Conservation (phyloP, 2,329 filamentous ascomycete genomes). For the Neonectria punicea region DNA sequence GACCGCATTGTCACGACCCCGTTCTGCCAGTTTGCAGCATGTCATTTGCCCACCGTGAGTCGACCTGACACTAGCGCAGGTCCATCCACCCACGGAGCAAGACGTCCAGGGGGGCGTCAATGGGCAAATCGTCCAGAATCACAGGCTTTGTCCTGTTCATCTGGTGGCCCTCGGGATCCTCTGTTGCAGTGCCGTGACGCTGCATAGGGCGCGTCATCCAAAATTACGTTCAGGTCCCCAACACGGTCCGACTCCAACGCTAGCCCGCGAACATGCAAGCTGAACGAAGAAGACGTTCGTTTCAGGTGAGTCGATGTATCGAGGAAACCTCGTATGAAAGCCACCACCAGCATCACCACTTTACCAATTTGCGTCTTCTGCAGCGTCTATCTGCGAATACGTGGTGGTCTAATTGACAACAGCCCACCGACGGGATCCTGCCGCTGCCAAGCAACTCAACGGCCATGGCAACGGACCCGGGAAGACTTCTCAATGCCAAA, state of each 20-base stretch:
- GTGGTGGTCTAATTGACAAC: not conserved
- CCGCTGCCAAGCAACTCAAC: constrained; percentile 3
- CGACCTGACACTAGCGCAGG: constrained; percentile 42
- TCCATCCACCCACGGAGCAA: constrained; percentile 33
- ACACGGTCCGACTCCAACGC: constrained; percentile 28
- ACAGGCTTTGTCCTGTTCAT: not conserved
- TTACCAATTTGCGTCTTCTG: not conserved
- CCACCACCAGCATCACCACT: not conserved
- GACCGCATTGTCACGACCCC: constrained; percentile 24
- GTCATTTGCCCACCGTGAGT: constrained; percentile 33
- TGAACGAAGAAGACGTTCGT: constrained; percentile 34
- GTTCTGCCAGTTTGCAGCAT: constrained; percentile 30
- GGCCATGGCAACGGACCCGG: not conserved
- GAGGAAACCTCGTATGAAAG: constrained; percentile 17
- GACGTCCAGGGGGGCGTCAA: not conserved
- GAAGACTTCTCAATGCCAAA: not conserved
- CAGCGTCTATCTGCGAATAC: not conserved
- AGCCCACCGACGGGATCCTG: constrained; percentile 3
- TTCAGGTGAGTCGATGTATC: constrained; percentile 40
- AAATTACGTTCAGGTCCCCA: constrained; percentile 29
- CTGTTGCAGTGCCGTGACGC: constrained; percentile 13
- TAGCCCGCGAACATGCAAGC: constrained; percentile 39
- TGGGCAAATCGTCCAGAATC: not conserved
- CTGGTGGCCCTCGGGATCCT: not conserved
- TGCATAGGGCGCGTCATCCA: constrained; percentile 35